Conservation (phyloP, 805 yeast species). For the Zygosaccharomyces rouxii region DNA sequence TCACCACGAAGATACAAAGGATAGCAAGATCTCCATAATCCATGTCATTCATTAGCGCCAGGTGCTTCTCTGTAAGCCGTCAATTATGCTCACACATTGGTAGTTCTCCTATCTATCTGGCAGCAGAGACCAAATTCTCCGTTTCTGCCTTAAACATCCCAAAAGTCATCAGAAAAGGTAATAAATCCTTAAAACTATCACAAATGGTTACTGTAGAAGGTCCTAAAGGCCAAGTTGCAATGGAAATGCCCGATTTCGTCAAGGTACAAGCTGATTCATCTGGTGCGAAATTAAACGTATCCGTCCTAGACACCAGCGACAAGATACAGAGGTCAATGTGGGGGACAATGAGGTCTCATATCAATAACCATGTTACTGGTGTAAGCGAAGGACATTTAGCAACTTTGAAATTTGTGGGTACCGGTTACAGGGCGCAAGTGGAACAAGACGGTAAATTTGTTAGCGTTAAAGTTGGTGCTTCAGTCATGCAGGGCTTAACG, state of each 20-base stretch:
- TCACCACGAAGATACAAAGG: not conserved
- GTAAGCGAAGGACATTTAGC: conserved; percentile 91
- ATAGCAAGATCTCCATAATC: too few relatives aligned
- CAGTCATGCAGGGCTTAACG: conserved; percentile 68
- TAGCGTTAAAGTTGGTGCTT: conserved; percentile 81
- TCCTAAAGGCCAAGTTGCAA: conserved; percentile 64
- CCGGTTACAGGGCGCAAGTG: conserved; percentile 88
- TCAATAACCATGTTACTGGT: conserved; percentile 77
- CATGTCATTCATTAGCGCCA: conserved; percentile 13
- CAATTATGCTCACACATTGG: conserved; percentile 65
- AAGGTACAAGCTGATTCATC: conserved; percentile 31
- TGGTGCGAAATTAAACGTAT: conserved; percentile 43
- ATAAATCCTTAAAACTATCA: conserved; percentile 52
- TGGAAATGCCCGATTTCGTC: conserved; percentile 72
- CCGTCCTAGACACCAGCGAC: conserved; percentile 51
- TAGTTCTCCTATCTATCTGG: conserved; percentile 64
- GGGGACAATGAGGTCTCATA: conserved; percentile 85
- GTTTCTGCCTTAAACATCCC: conserved; percentile 47
- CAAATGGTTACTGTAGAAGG: conserved; percentile 62
- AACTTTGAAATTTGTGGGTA: conserved; percentile 85
- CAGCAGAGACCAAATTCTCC: conserved; percentile 50
- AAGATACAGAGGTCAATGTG: conserved; percentile 82
- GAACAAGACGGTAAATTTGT: conserved; percentile 59
- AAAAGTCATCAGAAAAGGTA: conserved; percentile 62
- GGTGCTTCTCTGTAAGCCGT: conserved; percentile 36